Evolutionary conservation across 2,329 filamentous ascomycete genomes (phyloP), one percentile per base, ranked within the genome.

Genomic region (Fusarium dlaminii): DNA sequence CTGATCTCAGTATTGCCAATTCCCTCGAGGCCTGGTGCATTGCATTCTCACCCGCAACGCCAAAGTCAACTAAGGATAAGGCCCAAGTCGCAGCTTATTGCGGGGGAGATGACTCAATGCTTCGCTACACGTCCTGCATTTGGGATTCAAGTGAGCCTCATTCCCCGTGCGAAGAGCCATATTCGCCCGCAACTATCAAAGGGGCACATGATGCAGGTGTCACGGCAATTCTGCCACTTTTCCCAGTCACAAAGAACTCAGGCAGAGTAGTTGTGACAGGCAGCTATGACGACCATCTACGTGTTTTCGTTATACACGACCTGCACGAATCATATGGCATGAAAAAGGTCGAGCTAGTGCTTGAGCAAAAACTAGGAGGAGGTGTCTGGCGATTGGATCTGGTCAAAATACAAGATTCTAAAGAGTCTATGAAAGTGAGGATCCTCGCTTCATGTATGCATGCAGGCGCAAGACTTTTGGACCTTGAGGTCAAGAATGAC

Each of bases 371-470:
- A 58, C 87, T 98, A 1, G 95, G 93, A 30, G 89, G 89, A 15
- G 95, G 95, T 3, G 96, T 98, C 6, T 99, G 96, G 95, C 87
- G 96, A 64, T 80, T 98, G 62, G 93, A 93, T 79, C 76, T 93
- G 43, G 82, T 94, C 15, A 78, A 81, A 6, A 59, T 80, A 24
- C 76, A 72, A 24, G 68, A 68, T 24, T 74, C 59, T n/a, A 69
- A 52, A 10, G 82, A 80, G 63, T 67, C 49, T 15, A 80, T 78
- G 71, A 79, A 80, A 54, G 66, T 83, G 34, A 80, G 87, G 49
- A 83, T 97, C n/a, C 84, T 98, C 45, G 95, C 92, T 22, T 97
- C 94, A 51, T 98, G 96, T 79, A 98, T 98, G 96, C 93, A 98
- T 84, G 94, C 93, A 6, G 96, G 96, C 2, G 87, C 90, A 15